These are phyloP conservation scores for Paramarasmius palmivorus DNA, from an alignment of 1,284 basidiomycete species.

Conservation along the genomic window DNA sequence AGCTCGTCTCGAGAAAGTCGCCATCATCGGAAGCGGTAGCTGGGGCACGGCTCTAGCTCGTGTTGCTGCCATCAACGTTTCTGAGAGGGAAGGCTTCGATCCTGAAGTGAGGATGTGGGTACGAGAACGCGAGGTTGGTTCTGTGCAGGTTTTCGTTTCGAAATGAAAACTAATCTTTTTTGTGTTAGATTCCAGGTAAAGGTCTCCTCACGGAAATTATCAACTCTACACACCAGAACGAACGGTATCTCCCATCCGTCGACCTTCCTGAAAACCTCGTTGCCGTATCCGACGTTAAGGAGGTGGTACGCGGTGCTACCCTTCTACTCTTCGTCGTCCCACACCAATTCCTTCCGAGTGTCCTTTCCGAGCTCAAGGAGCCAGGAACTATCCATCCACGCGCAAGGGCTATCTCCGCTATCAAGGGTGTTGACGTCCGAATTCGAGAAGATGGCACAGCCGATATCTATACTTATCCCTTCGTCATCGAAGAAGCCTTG, in stretches of 20 bases:
- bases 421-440: conserved; percentile 19
- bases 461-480: conserved; percentile 19
- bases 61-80: conserved; percentile 20
- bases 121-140: conserved; percentile 18
- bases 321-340: conserved; percentile 19
- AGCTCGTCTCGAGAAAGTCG: conserved; percentile 16
- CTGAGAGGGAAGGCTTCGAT: conserved; percentile 18
- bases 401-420: conserved; percentile 20
- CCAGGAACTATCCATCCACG: conserved; percentile 13
- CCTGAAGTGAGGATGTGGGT: conserved; percentile 21
- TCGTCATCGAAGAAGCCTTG: conserved; percentile 17
- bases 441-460: conserved; percentile 8
- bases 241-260: conserved; percentile 19
- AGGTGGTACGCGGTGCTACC: conserved; percentile 18
- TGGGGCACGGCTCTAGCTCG: conserved; percentile 22
- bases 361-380: conserved; percentile 14
- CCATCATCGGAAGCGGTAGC: conserved; percentile 19
- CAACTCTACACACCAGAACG: conserved; percentile 17
- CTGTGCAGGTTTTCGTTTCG: neutral
- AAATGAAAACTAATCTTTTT: neutral
- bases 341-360: conserved; percentile 19
- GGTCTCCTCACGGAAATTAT: conserved; percentile 19
- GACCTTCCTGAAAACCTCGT: conserved; percentile 18
- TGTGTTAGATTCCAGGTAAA: conserved; percentile 16
- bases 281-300: conserved; percentile 14